These are phyloP conservation scores for Amphicarpaea edgeworthii DNA, from an alignment of 306 rosid species.

Conservation along the genomic window DNA sequence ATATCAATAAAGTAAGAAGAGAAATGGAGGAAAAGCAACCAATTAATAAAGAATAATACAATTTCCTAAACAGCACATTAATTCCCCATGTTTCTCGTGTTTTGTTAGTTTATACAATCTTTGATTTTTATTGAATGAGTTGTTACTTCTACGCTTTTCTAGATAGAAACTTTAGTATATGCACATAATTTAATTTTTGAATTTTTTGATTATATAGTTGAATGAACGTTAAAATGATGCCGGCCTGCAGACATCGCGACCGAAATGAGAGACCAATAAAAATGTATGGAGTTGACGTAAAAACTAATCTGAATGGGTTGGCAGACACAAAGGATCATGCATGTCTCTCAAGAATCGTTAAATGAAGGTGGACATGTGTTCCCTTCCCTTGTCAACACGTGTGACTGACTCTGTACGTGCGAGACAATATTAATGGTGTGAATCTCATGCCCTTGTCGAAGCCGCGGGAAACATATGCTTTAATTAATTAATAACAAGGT, in stretches of 20 bases:
- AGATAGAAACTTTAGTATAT: background rate
- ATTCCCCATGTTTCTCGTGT: background rate
- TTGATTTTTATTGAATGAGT: too few species aligned
- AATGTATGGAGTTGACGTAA: background rate
- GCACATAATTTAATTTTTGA: background rate
- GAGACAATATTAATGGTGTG: constrained; percentile 38
- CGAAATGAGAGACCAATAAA: constrained; percentile 1
- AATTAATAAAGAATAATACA: constrained; percentile 11
- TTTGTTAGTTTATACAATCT: background rate
- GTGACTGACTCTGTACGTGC: constrained; percentile 48
- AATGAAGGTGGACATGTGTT: too few species aligned
- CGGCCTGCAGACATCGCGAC: background rate
- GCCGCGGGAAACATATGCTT: constrained; percentile 48
- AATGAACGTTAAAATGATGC: background rate
- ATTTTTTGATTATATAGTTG: background rate
- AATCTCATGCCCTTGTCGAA: constrained; percentile 48
- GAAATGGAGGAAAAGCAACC: background rate
- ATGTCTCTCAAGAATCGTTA: background rate
- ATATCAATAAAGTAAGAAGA: background rate
- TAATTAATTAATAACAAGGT: constrained; percentile 23
- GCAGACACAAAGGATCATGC: background rate
- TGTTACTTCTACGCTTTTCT: background rate
- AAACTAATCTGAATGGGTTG: background rate
- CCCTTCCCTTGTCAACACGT: constrained; percentile 46
- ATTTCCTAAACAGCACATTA: constrained; percentile 1